A percentile compares a stretch with the other conserved stretches of the same genome.
These are phyloP conservation scores for Pulicaria dysenterica DNA, from an alignment of 129 eudicot species.

Conservation along the genomic window DNA sequence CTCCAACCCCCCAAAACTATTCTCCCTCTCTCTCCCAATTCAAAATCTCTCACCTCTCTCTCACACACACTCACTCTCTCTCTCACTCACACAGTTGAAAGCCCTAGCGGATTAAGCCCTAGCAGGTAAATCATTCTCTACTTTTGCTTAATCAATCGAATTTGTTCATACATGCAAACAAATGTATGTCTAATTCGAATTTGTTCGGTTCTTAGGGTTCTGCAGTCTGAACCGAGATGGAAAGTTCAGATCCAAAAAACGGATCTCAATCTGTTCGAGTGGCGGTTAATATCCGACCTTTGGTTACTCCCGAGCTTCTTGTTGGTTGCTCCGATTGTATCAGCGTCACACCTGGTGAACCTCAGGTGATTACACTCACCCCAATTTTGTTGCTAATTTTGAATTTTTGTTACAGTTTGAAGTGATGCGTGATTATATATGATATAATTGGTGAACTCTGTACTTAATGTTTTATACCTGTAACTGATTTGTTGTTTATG, in stretches of 20 bases:
- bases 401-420: not conserved
- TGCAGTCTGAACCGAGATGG: conserved; percentile 47
- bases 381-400: not conserved
- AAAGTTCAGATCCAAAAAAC: conserved; percentile 43
- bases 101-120: conserved; percentile 16
- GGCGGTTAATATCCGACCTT: conserved; percentile 81
- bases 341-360: conserved; percentile 67
- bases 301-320: conserved; percentile 83
- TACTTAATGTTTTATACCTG: not conserved
- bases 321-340: conserved; percentile 80
- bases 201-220: conserved; percentile 27
- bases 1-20: not conserved
- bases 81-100: conserved; percentile 24
- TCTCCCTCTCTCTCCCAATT: conserved; percentile 26
- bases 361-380: conserved; percentile 56
- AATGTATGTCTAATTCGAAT: not conserved
- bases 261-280: conserved; percentile 74
- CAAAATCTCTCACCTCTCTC: conserved; percentile 26
- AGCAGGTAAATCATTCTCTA: conserved; percentile 6
- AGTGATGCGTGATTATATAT: not conserved
- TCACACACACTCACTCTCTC: conserved; percentile 8
- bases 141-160: not conserved
- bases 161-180: not conserved
- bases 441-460: conserved; percentile 1
- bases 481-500: not conserved